Percentiles rank a stretch among this genome's conserved stretches.
phyloP scores from a whole-genome alignment of 2,329 filamentous ascomycete genomes.

The Intubia oerlemansii region DNA sequence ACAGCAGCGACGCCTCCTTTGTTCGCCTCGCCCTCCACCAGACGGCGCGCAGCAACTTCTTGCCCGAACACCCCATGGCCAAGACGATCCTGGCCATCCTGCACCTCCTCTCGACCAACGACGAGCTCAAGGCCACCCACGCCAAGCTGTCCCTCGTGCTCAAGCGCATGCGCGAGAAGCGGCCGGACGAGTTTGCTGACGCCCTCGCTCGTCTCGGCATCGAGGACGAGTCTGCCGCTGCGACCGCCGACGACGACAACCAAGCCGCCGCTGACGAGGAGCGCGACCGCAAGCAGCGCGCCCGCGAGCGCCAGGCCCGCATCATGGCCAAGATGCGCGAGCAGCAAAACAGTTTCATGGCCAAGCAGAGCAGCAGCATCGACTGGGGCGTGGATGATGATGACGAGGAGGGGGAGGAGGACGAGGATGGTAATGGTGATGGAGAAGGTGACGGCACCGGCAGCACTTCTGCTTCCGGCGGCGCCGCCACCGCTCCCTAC shows the following conservation, averaged over 20 bases:
- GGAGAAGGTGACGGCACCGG: too few species aligned
- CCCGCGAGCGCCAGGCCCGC: conserved; percentile 74
- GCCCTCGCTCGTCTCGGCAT: conserved; percentile 44
- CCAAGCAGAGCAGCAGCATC: conserved; percentile 61
- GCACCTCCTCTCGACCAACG: conserved; percentile 39
- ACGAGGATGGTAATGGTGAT: background rate
- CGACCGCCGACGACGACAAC: conserved; percentile 45
- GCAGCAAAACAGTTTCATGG: conserved; percentile 87
- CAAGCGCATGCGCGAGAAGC: conserved; percentile 65
- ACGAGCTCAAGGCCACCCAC: conserved; percentile 63
- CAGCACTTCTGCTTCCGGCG: too few species aligned
- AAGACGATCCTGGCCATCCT: conserved; percentile 45
- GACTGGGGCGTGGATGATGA: conserved; percentile 80
- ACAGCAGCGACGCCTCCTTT: conserved; percentile 35
- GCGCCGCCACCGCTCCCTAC: conserved; percentile 24
- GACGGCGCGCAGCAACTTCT: conserved; percentile 36
- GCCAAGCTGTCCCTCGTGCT: conserved; percentile 70
- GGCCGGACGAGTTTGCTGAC: conserved; percentile 48
- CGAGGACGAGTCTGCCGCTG: conserved; percentile 59
- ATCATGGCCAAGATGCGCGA: conserved; percentile 98
- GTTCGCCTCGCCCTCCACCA: conserved; percentile 47
- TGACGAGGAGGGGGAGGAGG: conserved; percentile 45
- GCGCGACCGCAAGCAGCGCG: conserved; percentile 69
- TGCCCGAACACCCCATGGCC: conserved; percentile 24
- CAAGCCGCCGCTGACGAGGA: conserved; percentile 40